Base-by-base conservation (phyloP, 2,329 filamentous ascomycete species). In the Didymella exigua region DNA sequence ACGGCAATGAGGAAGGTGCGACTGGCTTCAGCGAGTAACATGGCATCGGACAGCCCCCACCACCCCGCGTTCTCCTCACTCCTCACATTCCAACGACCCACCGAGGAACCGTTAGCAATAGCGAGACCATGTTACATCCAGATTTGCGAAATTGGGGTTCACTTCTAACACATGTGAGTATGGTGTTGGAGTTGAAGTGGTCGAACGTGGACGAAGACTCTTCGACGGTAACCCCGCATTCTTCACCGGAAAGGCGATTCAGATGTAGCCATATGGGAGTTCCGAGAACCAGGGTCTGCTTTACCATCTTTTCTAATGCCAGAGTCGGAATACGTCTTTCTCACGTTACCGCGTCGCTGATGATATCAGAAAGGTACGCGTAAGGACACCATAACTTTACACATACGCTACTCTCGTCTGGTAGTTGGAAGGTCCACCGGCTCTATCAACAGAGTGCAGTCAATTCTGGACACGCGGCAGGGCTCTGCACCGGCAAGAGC, bases 1-100 rank as follows among this genome's bases (percentile, higher is more conserved):
- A 49, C 58, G 58, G 49, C 29, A 62, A 53, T 52, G 37, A 61
- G 62, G 60, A 68, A 69, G 63, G 68, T 62, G 67, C 42, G 54
- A 45, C 27, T 26, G 19, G 21, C 49, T 47, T 52, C 41, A 54
- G 56, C 63, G 60, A 69, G 62, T 69, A 44, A 63, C 48, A 67
- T 41, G 48, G 41, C 37, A 54, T 43, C 30, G 16, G 40, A 23
- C 52, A 50, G 46, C 30, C 36, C 33, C 49, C 44, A 14, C 54
- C 48, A 36, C 50, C 52, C 54, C 56, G 44, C 43, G 48, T 58
- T 48, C 34, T 59, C 44, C 46, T 54, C 40, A 56, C 43, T 49
- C 41, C 52, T 41, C 42, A 13, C 45, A 47, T 23, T 57, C 51
- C 48, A 31, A 26, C 16, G 33, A 21, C 14, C 19, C 41, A 33